phyloP scores from a whole-genome alignment of 78 protist species.

The Speleostelium caveatum region DNA sequence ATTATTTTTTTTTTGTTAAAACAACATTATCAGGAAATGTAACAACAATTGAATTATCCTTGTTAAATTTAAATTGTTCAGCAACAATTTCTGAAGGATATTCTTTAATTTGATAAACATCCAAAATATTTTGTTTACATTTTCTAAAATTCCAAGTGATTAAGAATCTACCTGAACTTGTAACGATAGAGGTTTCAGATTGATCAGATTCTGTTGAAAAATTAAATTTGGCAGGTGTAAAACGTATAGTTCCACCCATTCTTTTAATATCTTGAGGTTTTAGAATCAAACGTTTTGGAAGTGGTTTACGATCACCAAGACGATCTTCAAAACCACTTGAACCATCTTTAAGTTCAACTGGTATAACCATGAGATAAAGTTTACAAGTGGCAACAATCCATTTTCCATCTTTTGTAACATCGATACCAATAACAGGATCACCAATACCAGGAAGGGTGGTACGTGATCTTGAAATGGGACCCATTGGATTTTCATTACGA shows the following conservation, averaged over 20 bases:
- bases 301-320: conserved; percentile 52
- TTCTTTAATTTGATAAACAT: conserved; percentile 78
- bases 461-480: conserved; percentile 50
- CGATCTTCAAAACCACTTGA: conserved; percentile 71
- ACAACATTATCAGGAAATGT: conserved; percentile 80
- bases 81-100: conserved; percentile 61
- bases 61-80: conserved; percentile 80
- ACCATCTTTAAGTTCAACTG: conserved; percentile 64
- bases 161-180: conserved; percentile 74
- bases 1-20: conserved; percentile 64
- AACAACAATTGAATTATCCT: conserved; percentile 77
- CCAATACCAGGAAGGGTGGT: conserved; percentile 86
- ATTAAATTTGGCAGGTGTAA: conserved; percentile 86
- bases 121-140: conserved; percentile 70
- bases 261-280: conserved; percentile 52
- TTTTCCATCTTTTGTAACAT: conserved; percentile 78
- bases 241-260: conserved; percentile 68
- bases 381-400: conserved; percentile 88
- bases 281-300: conserved; percentile 63
- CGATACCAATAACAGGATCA: conserved; percentile 79
- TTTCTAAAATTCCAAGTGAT: conserved; percentile 88
- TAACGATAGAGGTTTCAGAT: conserved; percentile 75
- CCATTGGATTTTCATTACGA: conserved; percentile 10
- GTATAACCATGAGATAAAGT: conserved; percentile 66
- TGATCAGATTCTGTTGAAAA: conserved; percentile 5